Conservation (phyloP, 805 yeast species). For the Naumovozyma dairenensis region DNA sequence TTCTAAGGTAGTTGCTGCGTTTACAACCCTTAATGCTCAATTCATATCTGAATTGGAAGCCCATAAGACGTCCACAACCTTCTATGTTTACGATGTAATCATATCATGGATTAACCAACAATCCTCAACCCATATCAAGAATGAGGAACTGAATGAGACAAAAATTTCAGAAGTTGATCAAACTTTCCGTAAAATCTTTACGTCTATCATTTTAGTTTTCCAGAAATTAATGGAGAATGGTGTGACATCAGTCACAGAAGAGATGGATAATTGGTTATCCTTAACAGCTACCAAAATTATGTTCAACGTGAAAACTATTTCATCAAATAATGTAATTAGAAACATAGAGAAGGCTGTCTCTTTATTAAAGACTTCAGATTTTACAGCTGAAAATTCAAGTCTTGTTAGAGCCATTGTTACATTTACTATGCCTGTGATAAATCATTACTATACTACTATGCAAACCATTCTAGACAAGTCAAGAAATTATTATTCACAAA, state of each 20-base stretch:
- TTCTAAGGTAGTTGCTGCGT: slow-evolving; percentile 11
- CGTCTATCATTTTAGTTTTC: slow-evolving; percentile 53
- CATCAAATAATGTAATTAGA: slow-evolving; percentile 29
- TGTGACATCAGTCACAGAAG: slow-evolving; percentile 30
- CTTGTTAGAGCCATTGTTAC: slow-evolving; percentile 40
- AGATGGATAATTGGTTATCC: slow-evolving; percentile 63
- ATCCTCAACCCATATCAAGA: not conserved
- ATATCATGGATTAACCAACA: slow-evolving; percentile 36
- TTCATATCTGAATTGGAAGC: slow-evolving; percentile 23
- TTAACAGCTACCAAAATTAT: slow-evolving; percentile 37
- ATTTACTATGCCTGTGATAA: slow-evolving; percentile 53
- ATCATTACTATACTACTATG: slow-evolving; percentile 47
- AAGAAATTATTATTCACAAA: slow-evolving; percentile 39
- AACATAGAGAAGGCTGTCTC: slow-evolving; percentile 31
- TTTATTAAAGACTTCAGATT: slow-evolving; percentile 30
- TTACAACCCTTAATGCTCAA: slow-evolving; percentile 19
- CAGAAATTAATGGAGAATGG: slow-evolving; percentile 45
- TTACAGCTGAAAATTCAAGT: slow-evolving; percentile 30
- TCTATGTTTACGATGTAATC: slow-evolving; percentile 42
- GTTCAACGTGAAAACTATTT: slow-evolving; percentile 35
- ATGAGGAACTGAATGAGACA: not conserved
- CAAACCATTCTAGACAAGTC: slow-evolving; percentile 35
- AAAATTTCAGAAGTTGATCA: slow-evolving; percentile 35
- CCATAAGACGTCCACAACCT: slow-evolving; percentile 32
- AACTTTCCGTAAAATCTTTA: slow-evolving; percentile 41